Conservation (phyloP, 805 yeast genomes). For the Torulaspora indica region DNA sequence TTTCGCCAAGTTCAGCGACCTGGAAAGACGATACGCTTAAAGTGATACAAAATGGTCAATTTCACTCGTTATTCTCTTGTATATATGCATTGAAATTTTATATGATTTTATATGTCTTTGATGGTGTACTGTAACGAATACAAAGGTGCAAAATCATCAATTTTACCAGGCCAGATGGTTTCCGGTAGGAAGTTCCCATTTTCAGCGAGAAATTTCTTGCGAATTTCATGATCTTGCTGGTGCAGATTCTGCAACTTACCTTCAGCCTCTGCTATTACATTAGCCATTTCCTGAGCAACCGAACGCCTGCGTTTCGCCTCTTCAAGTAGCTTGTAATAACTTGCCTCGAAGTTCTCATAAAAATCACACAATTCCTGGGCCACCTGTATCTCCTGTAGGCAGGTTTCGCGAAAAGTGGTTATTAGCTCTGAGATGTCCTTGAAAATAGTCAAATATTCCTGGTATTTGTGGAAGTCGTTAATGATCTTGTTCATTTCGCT, state of each 20-base stretch:
- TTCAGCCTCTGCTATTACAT: constrained; percentile 42
- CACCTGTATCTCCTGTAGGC: constrained; percentile 26
- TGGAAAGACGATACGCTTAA: constrained; percentile 48
- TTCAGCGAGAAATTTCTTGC: constrained; percentile 42
- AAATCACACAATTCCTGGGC: constrained; percentile 42
- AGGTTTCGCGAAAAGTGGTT: constrained; percentile 32
- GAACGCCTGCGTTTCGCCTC: constrained; percentile 51
- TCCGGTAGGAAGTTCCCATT: constrained; percentile 57
- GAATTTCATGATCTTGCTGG: constrained; percentile 41
- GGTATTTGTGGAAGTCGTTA: constrained; percentile 27
- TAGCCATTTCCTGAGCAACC: constrained; percentile 40
- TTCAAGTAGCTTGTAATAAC: constrained; percentile 48
- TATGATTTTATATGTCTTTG: constrained; percentile 14
- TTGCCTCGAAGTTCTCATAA: constrained; percentile 45
- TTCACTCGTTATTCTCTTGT: constrained; percentile 1
- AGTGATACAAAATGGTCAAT: background rate
- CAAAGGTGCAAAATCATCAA: constrained; percentile 33
- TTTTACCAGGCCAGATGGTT: constrained; percentile 47
- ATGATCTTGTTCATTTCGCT: constrained; percentile 18
- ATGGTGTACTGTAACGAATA: constrained; percentile 26
- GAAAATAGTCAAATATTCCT: constrained; percentile 31
- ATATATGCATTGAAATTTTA: constrained; percentile 12
- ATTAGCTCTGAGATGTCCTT: constrained; percentile 33
- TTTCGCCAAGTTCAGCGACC: constrained; percentile 45
- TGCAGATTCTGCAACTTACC: constrained; percentile 38